These are phyloP conservation scores for Leishmania braziliensis DNA, from an alignment of 208 protist species.

Conservation along the genomic window DNA sequence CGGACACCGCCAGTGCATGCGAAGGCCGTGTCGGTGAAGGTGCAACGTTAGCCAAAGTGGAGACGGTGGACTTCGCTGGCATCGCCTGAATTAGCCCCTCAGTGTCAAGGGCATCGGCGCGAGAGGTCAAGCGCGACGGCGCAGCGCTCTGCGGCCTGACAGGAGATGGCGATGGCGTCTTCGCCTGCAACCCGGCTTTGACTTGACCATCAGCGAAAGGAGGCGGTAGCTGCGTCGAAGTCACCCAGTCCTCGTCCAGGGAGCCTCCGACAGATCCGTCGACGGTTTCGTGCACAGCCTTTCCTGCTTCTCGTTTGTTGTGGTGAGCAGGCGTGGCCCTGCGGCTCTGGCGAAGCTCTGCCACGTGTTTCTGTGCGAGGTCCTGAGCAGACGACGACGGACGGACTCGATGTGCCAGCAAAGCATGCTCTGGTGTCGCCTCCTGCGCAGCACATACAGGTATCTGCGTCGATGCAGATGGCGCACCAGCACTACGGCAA, in stretches of 20 bases:
- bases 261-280: constrained; percentile 4
- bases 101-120: neutral
- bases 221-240: constrained; percentile 16
- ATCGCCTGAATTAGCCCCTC: neutral
- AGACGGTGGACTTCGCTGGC: neutral
- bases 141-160: neutral
- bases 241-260: constrained; percentile 10
- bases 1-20: neutral
- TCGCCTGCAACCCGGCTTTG: neutral
- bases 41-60: neutral
- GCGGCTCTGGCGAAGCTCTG: neutral
- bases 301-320: neutral
- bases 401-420: neutral
- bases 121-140: neutral
- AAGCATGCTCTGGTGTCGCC: constrained; percentile 15
- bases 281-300: neutral
- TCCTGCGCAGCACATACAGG: constrained; percentile 4
- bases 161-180: constrained; percentile 13
- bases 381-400: neutral
- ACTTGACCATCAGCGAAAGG: neutral
- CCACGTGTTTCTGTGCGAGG: neutral
- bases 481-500: neutral
- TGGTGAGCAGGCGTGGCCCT: neutral
- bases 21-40: neutral
- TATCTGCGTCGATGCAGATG: neutral